Evolutionary conservation across 495 filamentous ascomycete genomes (phyloP).

Genomic region (Hamigera avellanea): DNA sequence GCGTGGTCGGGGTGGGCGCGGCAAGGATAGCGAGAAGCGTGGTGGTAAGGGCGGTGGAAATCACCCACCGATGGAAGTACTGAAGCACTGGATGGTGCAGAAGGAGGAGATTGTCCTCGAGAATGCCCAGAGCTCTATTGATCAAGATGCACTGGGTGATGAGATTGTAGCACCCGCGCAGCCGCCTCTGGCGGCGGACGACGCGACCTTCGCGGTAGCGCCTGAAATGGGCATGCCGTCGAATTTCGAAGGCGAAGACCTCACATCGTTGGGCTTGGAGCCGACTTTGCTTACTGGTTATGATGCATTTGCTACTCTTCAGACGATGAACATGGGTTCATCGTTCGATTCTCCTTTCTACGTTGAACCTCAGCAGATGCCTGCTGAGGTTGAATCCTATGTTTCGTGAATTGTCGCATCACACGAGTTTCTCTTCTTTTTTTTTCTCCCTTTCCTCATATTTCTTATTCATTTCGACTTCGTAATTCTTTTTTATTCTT

Average conservation of each 20-base stretch:
- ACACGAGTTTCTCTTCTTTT: constrained; percentile 8
- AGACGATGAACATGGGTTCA: constrained; percentile 14
- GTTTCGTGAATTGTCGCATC: constrained; percentile 18
- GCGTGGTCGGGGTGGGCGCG: constrained; percentile 39
- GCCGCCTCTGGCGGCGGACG: constrained; percentile 4
- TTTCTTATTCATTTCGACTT: constrained; percentile 2
- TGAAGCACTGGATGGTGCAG: constrained; percentile 77
- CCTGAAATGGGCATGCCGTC: not conserved
- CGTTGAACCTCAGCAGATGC: constrained; percentile 19
- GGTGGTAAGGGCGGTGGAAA: constrained; percentile 80
- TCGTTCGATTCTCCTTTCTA: constrained; percentile 25
- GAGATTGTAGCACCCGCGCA: constrained; percentile 6
- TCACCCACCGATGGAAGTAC: constrained; percentile 65
- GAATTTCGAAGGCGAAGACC: constrained; percentile 1
- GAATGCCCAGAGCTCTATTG: constrained; percentile 11
- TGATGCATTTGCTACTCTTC: constrained; percentile 13
- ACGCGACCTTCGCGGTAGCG: constrained; percentile 5
- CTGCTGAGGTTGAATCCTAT: constrained; percentile 26
- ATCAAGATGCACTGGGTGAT: constrained; percentile 10
- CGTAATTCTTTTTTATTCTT: not conserved
- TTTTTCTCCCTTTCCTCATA: constrained; percentile 2
- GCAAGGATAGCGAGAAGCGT: constrained; percentile 50
- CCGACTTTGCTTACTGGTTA: constrained; percentile 19
- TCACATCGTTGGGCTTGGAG: constrained; percentile 15
- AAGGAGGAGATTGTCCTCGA: constrained; percentile 39